A percentile compares a stretch with the other conserved stretches of the same genome.
These are phyloP conservation scores for Rasamsonia emersonii DNA, from an alignment of 2,329 filamentous ascomycete species.

Conservation along the genomic window DNA sequence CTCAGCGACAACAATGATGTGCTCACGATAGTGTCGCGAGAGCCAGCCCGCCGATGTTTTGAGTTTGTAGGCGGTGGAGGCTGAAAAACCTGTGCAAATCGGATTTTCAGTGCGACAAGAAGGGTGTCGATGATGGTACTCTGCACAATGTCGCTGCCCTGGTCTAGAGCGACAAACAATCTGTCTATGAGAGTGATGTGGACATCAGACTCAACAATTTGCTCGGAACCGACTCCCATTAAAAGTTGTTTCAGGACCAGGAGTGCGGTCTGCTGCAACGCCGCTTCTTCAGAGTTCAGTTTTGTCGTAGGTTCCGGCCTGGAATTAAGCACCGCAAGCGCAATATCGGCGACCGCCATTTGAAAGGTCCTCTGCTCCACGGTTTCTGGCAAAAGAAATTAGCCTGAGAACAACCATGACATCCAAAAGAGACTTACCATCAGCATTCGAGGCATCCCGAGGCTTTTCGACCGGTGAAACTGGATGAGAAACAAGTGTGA, in stretches of 20 bases:
- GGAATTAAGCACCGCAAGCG: conserved; percentile 21
- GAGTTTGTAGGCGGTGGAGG: conserved; percentile 20
- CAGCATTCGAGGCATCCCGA: conserved; percentile 37
- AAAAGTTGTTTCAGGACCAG: conserved; percentile 50
- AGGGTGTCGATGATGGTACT: conserved; percentile 71
- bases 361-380: conserved; percentile 24
- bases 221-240: conserved; percentile 30
- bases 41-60: conserved; percentile 29
- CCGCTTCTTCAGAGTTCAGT: conserved; percentile 47
- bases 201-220: conserved; percentile 44
- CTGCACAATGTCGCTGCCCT: conserved; percentile 62
- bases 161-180: conserved; percentile 52
- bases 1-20: conserved; percentile 37
- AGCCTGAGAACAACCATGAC: not conserved
- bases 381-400: conserved; percentile 12
- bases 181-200: conserved; percentile 63
- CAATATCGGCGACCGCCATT: conserved; percentile 22
- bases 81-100: conserved; percentile 29
- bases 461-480: conserved; percentile 42
- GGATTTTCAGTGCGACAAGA: conserved; percentile 61
- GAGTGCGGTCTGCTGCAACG: conserved; percentile 63
- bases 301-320: conserved; percentile 15
- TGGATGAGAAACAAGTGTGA: conserved; percentile 56
- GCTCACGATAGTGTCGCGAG: conserved; percentile 32
- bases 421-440: conserved; percentile 32